Base-by-base conservation (phyloP, 495 filamentous ascomycete species). In the Penicillium samsonianum region DNA sequence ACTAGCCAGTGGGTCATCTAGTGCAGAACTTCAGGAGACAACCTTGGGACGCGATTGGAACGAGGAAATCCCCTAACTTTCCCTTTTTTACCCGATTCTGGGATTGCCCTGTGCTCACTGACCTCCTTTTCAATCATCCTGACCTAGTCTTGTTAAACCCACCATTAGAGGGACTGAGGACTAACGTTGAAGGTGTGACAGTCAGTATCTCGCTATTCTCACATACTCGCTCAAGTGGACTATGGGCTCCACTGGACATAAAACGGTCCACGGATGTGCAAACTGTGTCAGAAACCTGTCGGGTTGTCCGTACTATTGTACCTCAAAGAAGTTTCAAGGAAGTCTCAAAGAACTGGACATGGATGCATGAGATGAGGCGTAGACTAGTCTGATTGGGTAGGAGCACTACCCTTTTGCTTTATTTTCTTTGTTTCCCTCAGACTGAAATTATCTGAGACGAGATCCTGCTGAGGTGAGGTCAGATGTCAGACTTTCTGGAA, bases 1-100 rank as follows among this genome's bases (percentile, higher is more conserved):
- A 72, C 64, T 72, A 72, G 69, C 50, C 31, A 37, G 69, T 72
- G 71, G 71, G 65, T 63, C 65, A 44, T 47, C 45, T 35, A 38
- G 44, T 37, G 49, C 45, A 54, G 50, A 55, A 52, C 41, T 59
- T 61, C 48, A 58, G 55, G 60, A 59, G 64, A 57, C 57, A 38
- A 63, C 54, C 51, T 12, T 52, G 23, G 25, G 3, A 30, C 25
- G 25, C 22, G n/a, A 52, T 28, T 31, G 37, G 19, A 6, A 41
- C 17, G 38, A 6, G 25, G 30, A 31, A 42, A 31, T 30, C 26
- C 25, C 38, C 26, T 41, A 28, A 12, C 14, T 41, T 52, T 41
- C 8, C 8, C 10, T 49, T 35, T 33, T 31, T 7, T 31, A 33
- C 1, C 28, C 28, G 30, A 31, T 17, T 31, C 16, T 23, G 30